Conservation (phyloP, 108 stramenopile species). For the Mayamaea pseudoterrestris region DNA sequence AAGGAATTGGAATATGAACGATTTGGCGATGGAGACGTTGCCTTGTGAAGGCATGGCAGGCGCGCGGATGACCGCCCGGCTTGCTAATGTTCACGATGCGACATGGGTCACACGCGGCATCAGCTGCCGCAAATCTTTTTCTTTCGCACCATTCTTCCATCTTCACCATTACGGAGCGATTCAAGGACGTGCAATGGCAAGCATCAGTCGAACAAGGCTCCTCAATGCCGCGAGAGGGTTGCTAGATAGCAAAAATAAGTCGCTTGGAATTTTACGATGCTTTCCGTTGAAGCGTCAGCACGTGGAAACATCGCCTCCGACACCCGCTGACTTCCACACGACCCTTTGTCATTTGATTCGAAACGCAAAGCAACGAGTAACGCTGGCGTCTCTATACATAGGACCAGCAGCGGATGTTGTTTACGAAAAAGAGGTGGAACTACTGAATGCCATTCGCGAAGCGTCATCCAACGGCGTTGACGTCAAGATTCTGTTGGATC, state of each 20-base stretch:
- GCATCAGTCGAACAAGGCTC: too few relatives aligned
- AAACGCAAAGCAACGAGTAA: slow-evolving; percentile 44
- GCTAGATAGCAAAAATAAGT: background rate
- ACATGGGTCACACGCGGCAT: too few relatives aligned
- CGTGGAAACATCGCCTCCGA: slow-evolving; percentile 1
- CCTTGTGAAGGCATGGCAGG: too few relatives aligned
- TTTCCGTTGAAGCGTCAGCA: background rate
- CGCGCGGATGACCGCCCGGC: too few relatives aligned
- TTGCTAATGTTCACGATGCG: too few relatives aligned
- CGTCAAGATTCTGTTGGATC: slow-evolving; percentile 59
- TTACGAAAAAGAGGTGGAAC: slow-evolving; percentile 18
- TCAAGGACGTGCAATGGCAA: too few relatives aligned
- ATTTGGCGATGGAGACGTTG: too few relatives aligned
- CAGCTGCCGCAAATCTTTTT: too few relatives aligned
- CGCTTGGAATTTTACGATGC: background rate
- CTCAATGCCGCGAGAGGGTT: background rate
- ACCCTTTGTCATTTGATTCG: slow-evolving; percentile 43
- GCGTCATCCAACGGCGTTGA: slow-evolving; percentile 6
- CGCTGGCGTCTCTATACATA: slow-evolving; percentile 66
- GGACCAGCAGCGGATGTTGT: slow-evolving; percentile 41
- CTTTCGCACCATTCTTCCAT: too few relatives aligned
- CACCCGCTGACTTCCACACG: slow-evolving; percentile 58
- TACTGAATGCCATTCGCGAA: slow-evolving; percentile 31
- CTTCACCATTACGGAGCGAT: too few relatives aligned
- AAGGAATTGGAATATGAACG: too few relatives aligned